Evolutionary conservation across 1,284 basidiomycete species (phyloP).

Genomic region (Psilocybe mexicana): DNA sequence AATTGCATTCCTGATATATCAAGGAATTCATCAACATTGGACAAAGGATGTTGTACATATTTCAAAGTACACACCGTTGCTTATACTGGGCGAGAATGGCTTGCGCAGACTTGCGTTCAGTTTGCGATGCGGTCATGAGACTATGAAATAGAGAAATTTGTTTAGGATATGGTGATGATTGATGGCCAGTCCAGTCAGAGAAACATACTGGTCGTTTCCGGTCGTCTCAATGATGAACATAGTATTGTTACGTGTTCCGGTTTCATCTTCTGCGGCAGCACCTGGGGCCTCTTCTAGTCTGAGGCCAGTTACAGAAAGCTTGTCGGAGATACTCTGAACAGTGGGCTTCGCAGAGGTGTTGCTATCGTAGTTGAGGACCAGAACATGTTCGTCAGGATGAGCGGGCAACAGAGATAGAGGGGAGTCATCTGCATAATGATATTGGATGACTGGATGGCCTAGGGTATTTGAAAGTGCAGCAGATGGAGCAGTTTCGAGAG

Average conservation of each 20-base stretch:
- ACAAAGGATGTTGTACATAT: conserved; percentile 2
- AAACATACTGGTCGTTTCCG: conserved; percentile 46
- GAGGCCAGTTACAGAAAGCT: conserved; percentile 58
- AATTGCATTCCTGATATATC: conserved; percentile 49
- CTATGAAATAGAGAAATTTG: conserved; percentile 18
- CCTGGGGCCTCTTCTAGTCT: conserved; percentile 73
- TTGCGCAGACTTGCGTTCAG: conserved; percentile 48
- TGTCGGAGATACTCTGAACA: conserved; percentile 62
- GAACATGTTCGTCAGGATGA: conserved; percentile 61
- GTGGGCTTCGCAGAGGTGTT: conserved; percentile 34
- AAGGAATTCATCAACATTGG: conserved; percentile 1
- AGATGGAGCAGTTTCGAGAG: conserved; percentile 35
- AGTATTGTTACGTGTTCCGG: conserved; percentile 52
- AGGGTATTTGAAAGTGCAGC: conserved; percentile 46
- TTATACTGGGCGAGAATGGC: conserved; percentile 59
- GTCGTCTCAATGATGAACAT: conserved; percentile 77
- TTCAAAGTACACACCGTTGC: conserved; percentile 49
- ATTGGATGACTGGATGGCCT: conserved; percentile 74
- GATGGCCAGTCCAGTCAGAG: not conserved
- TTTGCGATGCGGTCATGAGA: conserved; percentile 37
- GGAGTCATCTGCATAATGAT: conserved; percentile 77
- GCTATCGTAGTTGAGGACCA: conserved; percentile 67
- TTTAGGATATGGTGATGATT: not conserved
- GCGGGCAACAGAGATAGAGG: conserved; percentile 60
- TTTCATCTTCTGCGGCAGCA: conserved; percentile 54